Base-by-base conservation (phyloP, 257 asterid genomes). In the Solanum chiquidenum region DNA sequence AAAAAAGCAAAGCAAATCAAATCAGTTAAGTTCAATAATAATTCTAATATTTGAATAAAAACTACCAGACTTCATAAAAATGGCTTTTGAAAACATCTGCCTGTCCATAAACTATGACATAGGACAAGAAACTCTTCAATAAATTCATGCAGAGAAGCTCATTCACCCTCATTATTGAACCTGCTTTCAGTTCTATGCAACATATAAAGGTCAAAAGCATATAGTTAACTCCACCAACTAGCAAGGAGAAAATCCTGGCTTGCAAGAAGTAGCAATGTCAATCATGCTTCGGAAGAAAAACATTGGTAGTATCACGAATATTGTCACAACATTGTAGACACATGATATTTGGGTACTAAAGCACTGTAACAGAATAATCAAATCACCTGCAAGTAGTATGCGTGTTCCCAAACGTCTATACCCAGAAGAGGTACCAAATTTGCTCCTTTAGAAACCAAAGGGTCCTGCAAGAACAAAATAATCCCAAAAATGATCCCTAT, bases 371-470 rank as follows among this genome's bases (percentile, higher is more conserved):
- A 80, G 62, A 58, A 55, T 38, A 74, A 88, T 21, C 58, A 58
- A 86, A 77, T 21, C 87, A 95, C 98, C 98, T 95, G 98, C 83
- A 94, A 92, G 91, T 95, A 95, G 94, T 95, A 95, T 27, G 98
- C 98, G 62, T 94, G 98, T 88, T 95, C 98, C 98, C 98, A 95
- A 34, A 95, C 98, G 75, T 95, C 98, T 69, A 95, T 94, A 18
- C 98, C 96, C 76, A 95, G 91, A 86, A 95, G 89, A 68, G 98
- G 98, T 85, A 93, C 94, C 93, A 95, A 91, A 88, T 76, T 92
- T 84, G 94, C 80, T 84, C 98, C 96, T 92, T 92, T 94, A 44
- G 98, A 92, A 80, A 92, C 94, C 83, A 95, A 90, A 20, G 98
- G 98, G 86, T 95, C 98, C 98, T 95, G 95, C 88, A 85, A 76